Percentiles rank a stretch among this genome's conserved stretches.
Evolutionary conservation across 805 yeast species (phyloP).

Genomic region (Cyberlindnera mycetangii): DNA sequence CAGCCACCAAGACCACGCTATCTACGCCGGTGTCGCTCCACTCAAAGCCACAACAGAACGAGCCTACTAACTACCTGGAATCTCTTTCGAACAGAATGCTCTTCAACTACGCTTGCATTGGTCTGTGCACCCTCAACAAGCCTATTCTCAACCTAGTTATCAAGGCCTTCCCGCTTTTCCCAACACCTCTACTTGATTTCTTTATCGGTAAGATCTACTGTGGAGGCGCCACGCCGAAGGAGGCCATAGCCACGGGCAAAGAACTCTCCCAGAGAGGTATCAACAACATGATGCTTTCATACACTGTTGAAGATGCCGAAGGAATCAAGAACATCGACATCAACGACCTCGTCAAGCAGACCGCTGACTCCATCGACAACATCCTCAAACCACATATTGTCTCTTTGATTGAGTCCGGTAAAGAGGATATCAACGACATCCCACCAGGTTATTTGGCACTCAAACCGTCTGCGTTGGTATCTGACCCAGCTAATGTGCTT

Average conservation of each 20-base stretch:
- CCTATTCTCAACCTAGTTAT: constrained; percentile 59
- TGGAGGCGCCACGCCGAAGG: constrained; percentile 78
- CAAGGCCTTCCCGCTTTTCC: constrained; percentile 69
- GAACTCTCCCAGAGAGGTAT: constrained; percentile 70
- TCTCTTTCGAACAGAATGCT: constrained; percentile 53
- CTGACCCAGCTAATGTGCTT: constrained; percentile 72
- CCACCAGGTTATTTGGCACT: constrained; percentile 92
- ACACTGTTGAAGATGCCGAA: constrained; percentile 90
- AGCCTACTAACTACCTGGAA: constrained; percentile 42
- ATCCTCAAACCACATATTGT: constrained; percentile 73
- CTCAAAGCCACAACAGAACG: neutral
- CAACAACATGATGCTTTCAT: constrained; percentile 91
- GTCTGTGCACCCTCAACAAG: constrained; percentile 64
- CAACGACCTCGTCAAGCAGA: constrained; percentile 55
- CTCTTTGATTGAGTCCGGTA: constrained; percentile 44
- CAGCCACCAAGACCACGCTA: constrained; percentile 12
- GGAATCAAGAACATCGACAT: constrained; percentile 65
- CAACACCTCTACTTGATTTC: constrained; percentile 63
- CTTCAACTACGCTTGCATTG: constrained; percentile 64
- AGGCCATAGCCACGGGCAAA: constrained; percentile 70
- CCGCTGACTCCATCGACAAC: constrained; percentile 61
- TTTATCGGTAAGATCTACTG: constrained; percentile 82
- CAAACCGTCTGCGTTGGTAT: constrained; percentile 87
- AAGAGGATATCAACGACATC: constrained; percentile 54
- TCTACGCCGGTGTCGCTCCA: constrained; percentile 1